Base-by-base conservation (phyloP, 1,284 basidiomycete species). In the Schizopora paradoxa region DNA sequence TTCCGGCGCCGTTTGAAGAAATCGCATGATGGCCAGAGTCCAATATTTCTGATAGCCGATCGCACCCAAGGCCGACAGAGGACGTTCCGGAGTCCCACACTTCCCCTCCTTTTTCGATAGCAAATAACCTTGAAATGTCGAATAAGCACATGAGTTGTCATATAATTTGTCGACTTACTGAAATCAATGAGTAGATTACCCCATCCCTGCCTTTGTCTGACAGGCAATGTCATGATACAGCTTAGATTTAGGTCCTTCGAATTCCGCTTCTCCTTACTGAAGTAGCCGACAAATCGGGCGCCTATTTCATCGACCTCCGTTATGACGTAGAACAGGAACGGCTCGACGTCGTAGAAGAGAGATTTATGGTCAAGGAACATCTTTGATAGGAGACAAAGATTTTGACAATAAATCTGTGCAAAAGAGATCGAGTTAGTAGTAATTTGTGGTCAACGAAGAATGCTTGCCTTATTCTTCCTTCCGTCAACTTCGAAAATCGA, bases 291-390 rank as follows among this genome's bases (percentile, higher is more conserved):
- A 61, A 99, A 99, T 39, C 90, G 86, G 21, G 91, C 88, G 5
- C 95, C 96, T 33, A 77, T 67, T 39, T 92, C 89, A 67, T 97
- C 91, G 47, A 80, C 76, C 64, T 97, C 90, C 2, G 94, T 90
- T 70, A 97, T 92, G 57, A 99, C 91, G 66, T 99, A 99, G 69
- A 99, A 99, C 25, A 99, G 70, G 68, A 99, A 99, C 0, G 96
- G 96, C 65, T 99, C 96, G 50, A 99, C 96, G 65, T 99, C 96
- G 68, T 99, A 99, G 68, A 99, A 99, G 34, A 99, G 79, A 16
- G 95, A 98, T 68, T 99, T 99, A 72, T 98, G 95, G 62, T 99
- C 94, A 54, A 99, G 79, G 65, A 99, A 99, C 91, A 98, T 97
- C 67, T 98, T 99, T 47, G 95, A 95, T 23, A 99, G 75, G 45